A percentile compares a stretch with the other conserved stretches of the same genome.
These are phyloP conservation scores for Phytophthora europaea DNA, from an alignment of 352 stramenopile species.

Conservation along the genomic window DNA sequence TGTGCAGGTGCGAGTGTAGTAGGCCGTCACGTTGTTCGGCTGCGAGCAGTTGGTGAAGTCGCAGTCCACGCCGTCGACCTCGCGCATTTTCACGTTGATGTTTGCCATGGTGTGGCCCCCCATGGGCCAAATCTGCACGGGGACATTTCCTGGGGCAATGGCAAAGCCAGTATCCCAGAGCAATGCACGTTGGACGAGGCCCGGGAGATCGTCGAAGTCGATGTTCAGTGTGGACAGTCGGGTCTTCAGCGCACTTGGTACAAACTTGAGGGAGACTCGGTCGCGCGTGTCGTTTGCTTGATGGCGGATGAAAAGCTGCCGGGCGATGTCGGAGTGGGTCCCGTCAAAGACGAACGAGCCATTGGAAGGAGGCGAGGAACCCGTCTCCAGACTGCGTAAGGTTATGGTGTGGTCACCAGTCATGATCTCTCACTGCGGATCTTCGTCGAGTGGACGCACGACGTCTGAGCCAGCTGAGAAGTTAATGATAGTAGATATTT, in stretches of 20 bases:
- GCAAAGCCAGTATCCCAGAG: slow-evolving; percentile 52
- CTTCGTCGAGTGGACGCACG: not conserved
- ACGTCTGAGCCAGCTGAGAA: not conserved
- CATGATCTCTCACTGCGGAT: not conserved
- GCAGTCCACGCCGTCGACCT: slow-evolving; percentile 29
- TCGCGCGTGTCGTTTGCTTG: slow-evolving; percentile 3
- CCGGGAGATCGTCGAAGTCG: slow-evolving; percentile 30
- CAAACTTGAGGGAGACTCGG: slow-evolving; percentile 12
- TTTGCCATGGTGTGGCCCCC: slow-evolving; percentile 32
- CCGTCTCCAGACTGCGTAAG: not conserved
- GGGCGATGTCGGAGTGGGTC: slow-evolving; percentile 46
- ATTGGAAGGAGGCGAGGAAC: not conserved
- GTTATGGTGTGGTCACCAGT: not conserved
- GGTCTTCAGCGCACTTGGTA: slow-evolving; percentile 16
- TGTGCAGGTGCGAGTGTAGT: slow-evolving; percentile 35
- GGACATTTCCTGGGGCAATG: slow-evolving; percentile 13
- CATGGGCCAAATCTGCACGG: slow-evolving; percentile 36
- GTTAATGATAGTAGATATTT: not conserved
- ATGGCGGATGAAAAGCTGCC: slow-evolving; percentile 43
- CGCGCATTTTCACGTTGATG: slow-evolving; percentile 22
- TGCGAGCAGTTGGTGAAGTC: slow-evolving; percentile 32
- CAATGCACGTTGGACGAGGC: slow-evolving; percentile 40
- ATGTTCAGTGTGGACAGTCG: slow-evolving; percentile 24
- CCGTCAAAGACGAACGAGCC: slow-evolving; percentile 42
- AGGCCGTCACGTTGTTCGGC: slow-evolving; percentile 19